Base-by-base conservation (phyloP, 2,329 filamentous ascomycete genomes). In the Cladobotryum protrusum region DNA sequence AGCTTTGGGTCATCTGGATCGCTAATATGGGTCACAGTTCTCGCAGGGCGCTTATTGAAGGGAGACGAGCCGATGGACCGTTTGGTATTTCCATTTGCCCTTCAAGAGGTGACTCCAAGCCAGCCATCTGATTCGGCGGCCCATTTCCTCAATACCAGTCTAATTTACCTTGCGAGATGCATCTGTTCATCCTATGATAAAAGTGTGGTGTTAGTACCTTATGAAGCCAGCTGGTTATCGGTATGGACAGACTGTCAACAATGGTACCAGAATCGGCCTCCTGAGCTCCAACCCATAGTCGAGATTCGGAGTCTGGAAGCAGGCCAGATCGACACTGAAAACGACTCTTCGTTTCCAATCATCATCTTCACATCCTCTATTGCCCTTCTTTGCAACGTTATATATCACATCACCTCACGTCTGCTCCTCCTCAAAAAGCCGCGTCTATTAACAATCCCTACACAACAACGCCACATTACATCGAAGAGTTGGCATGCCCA, bases 401-500 rank as follows among this genome's bases (percentile, higher is more conserved):
- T 50, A 2, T 56, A 57, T 35, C 58, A 60, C 53, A 56, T 57
- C 11, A 50, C 52, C 6, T 57, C 56, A 8, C 51, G 59, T 12
- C 52, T 58, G 12, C 48, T 60, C 5, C 46, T 60, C n/a, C 34
- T 47, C 9, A 41, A 56, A 15, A 61, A 59, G 33, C 58, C 57
- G 5, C 52, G 57, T 3, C 55, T 59, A 33, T 20, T 59, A 14
- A 54, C 48, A 5, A 40, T 55, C 2, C 43, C 56, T 3, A 50
- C 50, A 1, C 46, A 44, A 32, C 46, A 48, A 17, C 41, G 48
- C 0, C 43, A 48, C 24, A 39, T 45, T 3, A 20, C 47, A 3
- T 61, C 58, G 5, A 51, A 50, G 13, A 61, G 58, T 33, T 56
- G 63, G 63, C 63, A 66, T 20, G 60, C 56, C 2, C 62, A 64